Percentiles rank a stretch among this genome's conserved stretches.
phyloP scores from a whole-genome alignment of 345 rosid species.

The Erucastrum elatum region DNA sequence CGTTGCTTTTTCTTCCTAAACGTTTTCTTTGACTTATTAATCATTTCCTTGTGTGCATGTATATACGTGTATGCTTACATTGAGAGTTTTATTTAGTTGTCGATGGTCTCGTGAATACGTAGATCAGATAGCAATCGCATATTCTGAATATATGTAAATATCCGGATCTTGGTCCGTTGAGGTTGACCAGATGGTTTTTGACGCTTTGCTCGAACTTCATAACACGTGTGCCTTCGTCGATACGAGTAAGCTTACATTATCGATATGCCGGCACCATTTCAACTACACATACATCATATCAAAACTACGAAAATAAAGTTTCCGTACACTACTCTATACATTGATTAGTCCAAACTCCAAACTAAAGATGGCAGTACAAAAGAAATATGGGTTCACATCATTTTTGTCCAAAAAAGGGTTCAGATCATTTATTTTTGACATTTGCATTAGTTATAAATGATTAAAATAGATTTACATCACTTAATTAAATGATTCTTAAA shows the following conservation, averaged over 20 bases:
- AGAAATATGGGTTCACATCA: too few relatives aligned
- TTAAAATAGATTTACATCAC: not conserved
- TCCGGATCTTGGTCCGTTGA: slow-evolving; percentile 22
- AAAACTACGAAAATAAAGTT: not conserved
- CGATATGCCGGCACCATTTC: not conserved
- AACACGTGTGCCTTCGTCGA: slow-evolving; percentile 28
- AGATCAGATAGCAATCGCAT: slow-evolving; percentile 26
- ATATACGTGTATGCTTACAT: not conserved
- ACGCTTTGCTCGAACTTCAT: slow-evolving; percentile 8
- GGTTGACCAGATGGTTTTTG: slow-evolving; percentile 11
- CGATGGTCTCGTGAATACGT: slow-evolving; percentile 22
- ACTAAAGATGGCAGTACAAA: not conserved
- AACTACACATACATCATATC: not conserved
- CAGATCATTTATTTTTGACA: too few relatives aligned
- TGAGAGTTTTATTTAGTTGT: not conserved
- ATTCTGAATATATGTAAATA: slow-evolving; percentile 4
- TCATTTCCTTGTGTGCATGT: not conserved
- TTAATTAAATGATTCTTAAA: not conserved
- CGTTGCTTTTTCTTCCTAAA: not conserved
- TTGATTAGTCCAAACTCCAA: not conserved
- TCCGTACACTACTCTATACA: not conserved
- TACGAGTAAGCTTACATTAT: slow-evolving; percentile 15
- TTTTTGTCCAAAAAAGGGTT: too few relatives aligned
- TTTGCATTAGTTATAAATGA: not conserved
- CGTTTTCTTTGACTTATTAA: not conserved